Conservation (phyloP, 768 basidiomycete species). For the Podaxis sp. region DNA sequence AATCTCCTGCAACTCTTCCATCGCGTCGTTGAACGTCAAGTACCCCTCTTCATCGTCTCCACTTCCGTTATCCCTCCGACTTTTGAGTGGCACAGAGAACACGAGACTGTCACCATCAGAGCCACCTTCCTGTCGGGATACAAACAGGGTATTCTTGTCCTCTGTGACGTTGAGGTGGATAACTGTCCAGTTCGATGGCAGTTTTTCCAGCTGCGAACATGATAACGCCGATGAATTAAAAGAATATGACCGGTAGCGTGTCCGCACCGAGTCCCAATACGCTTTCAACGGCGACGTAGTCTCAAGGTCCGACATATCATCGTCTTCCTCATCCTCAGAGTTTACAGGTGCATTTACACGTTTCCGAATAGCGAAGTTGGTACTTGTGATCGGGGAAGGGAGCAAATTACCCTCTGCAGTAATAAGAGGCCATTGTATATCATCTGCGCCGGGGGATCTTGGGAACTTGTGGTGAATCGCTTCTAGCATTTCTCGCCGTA, state of each 20-base stretch:
- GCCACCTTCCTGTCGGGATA: conserved; percentile 72
- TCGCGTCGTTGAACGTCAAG: conserved; percentile 73
- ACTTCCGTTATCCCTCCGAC: conserved; percentile 70
- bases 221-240: conserved; percentile 44
- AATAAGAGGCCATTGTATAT: conserved; percentile 73
- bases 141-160: conserved; percentile 79
- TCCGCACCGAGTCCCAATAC: conserved; percentile 65
- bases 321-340: conserved; percentile 39
- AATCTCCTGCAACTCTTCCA: conserved; percentile 76
- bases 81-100: conserved; percentile 88
- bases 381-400: conserved; percentile 23
- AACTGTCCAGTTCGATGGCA: conserved; percentile 82
- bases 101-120: conserved; percentile 58
- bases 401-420: conserved; percentile 42
- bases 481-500: conserved; percentile 86
- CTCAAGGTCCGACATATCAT: conserved; percentile 16
- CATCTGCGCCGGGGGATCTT: conserved; percentile 44
- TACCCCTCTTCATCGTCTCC: conserved; percentile 67
- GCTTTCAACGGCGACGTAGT: conserved; percentile 35
- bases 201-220: conserved; percentile 35
- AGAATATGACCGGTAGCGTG: conserved; percentile 50
- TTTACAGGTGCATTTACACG: conserved; percentile 20
- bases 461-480: conserved; percentile 73
- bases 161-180: conserved; percentile 82
- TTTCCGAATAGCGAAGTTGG: conserved; percentile 10